These are phyloP conservation scores for Castanea mollissima DNA, from an alignment of 306 rosid genomes.

Conservation along the genomic window DNA sequence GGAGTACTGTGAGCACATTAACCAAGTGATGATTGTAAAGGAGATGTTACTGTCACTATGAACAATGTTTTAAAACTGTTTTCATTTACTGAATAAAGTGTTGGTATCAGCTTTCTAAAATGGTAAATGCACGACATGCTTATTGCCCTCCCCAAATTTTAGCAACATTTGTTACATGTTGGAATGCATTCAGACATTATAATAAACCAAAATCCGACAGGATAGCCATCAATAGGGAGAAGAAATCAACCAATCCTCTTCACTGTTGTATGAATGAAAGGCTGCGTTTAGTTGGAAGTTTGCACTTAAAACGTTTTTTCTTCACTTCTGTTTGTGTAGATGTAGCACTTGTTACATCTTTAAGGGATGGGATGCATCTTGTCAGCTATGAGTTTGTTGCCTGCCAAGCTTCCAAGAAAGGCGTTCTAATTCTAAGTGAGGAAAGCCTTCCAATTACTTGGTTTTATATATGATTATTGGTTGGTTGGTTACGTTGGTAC, in stretches of 20 bases:
- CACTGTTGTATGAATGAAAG: background rate
- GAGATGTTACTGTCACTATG: background rate
- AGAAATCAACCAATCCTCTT: background rate
- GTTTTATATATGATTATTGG: background rate
- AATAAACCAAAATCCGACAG: background rate
- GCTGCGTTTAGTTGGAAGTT: conserved; percentile 3
- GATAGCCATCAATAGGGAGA: conserved; percentile 5
- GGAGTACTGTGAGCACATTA: background rate
- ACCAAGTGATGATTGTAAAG: background rate
- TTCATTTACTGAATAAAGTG: background rate
- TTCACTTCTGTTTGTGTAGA: conserved; percentile 45
- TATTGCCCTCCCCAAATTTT: background rate
- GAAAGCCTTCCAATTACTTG: conserved; percentile 27
- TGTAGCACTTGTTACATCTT: conserved; percentile 93
- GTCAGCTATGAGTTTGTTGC: conserved; percentile 97
- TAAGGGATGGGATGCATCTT: conserved; percentile 98
- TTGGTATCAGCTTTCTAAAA: too few relatives aligned
- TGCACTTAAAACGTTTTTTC: conserved; percentile 11
- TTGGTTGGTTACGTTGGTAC: background rate
- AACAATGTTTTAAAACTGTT: background rate
- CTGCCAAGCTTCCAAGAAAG: conserved; percentile 92
- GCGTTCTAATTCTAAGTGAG: conserved; percentile 97
- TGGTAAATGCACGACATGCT: too few relatives aligned
- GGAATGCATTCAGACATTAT: background rate
- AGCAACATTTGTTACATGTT: background rate